phyloP scores from a whole-genome alignment of 2,329 filamentous ascomycete genomes.

The Colletotrichum simmondsii region DNA sequence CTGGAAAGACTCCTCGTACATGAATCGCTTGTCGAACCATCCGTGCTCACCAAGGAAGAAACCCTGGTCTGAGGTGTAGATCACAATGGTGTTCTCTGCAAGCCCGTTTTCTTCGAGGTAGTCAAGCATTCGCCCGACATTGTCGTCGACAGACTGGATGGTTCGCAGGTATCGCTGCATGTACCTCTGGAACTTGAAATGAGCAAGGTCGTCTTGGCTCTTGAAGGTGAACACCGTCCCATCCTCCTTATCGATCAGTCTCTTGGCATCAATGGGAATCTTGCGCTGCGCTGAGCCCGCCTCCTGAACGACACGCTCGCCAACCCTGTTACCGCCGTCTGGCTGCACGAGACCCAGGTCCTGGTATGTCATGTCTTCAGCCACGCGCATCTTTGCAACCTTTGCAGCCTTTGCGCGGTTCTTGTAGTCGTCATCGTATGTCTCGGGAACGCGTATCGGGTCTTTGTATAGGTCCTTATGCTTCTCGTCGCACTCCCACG shows the following conservation, averaged over 20 bases:
- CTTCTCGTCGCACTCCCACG: conserved; percentile 61
- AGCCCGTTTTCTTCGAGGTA: conserved; percentile 55
- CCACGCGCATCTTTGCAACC: conserved; percentile 62
- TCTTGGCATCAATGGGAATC: conserved; percentile 38
- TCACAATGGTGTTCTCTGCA: conserved; percentile 58
- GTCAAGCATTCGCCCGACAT: conserved; percentile 59
- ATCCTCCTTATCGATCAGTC: conserved; percentile 57
- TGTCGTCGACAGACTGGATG: conserved; percentile 64
- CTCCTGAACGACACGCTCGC: conserved; percentile 44
- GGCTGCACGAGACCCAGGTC: conserved; percentile 60
- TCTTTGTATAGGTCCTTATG: conserved; percentile 61
- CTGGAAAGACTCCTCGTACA: conserved; percentile 68
- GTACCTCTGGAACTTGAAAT: conserved; percentile 68
- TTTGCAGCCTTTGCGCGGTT: conserved; percentile 60
- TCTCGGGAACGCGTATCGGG: conserved; percentile 58
- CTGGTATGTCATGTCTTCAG: conserved; percentile 61
- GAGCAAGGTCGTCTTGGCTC: conserved; percentile 51
- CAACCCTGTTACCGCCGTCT: conserved; percentile 55
- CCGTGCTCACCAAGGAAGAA: conserved; percentile 68
- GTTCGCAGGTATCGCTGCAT: conserved; percentile 66
- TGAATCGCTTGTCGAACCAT: conserved; percentile 69
- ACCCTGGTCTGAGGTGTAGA: conserved; percentile 66
- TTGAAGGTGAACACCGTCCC: conserved; percentile 58
- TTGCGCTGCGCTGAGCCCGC: conserved; percentile 41
- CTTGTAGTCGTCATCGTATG: conserved; percentile 65